Evolutionary conservation across 257 asterid species (phyloP).

Genomic region (Anisodus tanguticus): DNA sequence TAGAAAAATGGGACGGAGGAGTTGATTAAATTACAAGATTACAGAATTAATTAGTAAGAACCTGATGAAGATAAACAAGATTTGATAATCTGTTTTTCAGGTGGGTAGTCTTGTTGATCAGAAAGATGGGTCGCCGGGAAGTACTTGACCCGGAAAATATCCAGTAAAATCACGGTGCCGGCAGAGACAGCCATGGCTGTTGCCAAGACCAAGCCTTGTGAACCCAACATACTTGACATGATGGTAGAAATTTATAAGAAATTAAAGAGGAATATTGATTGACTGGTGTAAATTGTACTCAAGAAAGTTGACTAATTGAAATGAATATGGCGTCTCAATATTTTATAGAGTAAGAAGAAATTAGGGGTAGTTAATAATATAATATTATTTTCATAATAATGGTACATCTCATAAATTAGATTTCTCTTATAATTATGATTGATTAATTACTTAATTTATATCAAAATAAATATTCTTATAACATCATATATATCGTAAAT

Average conservation of each 20-base stretch:
- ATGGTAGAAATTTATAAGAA: not conserved
- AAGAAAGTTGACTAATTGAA: not conserved
- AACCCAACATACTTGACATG: constrained; percentile 54
- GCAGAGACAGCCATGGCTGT: constrained; percentile 96
- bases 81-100: constrained; percentile 37
- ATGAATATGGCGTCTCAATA: constrained; percentile 3
- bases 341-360: not conserved
- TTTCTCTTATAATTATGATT: too few species aligned
- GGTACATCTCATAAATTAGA: too few species aligned
- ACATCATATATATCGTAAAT: too few species aligned
- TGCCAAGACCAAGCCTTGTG: constrained; percentile 75
- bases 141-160: constrained; percentile 55
- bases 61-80: constrained; percentile 82
- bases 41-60: constrained; percentile 19
- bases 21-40: not conserved
- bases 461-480: too few species aligned
- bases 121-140: constrained; percentile 28
- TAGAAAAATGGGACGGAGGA: too few species aligned
- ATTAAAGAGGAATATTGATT: not conserved
- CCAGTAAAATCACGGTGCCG: constrained; percentile 69
- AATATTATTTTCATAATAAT: too few species aligned
- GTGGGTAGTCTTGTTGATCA: constrained; percentile 29
- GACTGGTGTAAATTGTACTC: constrained; percentile 1
- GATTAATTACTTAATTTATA: too few species aligned
- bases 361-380: not conserved